Base-by-base conservation (phyloP, 73 alveolate genomes). In the Paramecium sonneborni region DNA sequence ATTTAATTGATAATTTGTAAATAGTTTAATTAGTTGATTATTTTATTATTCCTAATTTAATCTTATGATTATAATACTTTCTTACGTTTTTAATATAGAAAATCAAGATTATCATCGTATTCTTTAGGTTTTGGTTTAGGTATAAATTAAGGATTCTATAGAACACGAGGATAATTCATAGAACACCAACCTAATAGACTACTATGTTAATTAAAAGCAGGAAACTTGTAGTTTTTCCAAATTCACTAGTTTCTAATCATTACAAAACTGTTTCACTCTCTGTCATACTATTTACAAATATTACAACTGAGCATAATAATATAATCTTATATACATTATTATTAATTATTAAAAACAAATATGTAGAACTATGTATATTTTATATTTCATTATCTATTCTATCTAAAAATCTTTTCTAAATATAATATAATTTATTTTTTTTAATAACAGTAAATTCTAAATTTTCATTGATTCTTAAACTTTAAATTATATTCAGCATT, bases 101-200 rank as follows among this genome's bases (percentile, higher is more conserved):
- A 86, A 21, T 86, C 93, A 30, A 86, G 62, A 23, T 86, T 72
- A 21, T 72, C 85, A 20, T 72, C 88, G n/a, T 86, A 72, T 57
- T 58, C 88, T 58, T 67, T 86, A 8, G 93, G 93, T n/a, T 26
- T 38, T 0, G 93, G 93, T 20, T 86, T 86, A 9, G 93, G 93
- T 76, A 86, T 86, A 67, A 86, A 86, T 32, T 38, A 68, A n/a
- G 93, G 93, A 86, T 86, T 86, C 24, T 58, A 62, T 1, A 86
- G 62, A 21, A 86, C 88, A 34, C 76, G 70, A 56, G 93, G 93
- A 38, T 86, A 86, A 62, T 86, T 86, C 93, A 86, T 86, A 12
- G 93, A 56, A 28, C 88, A 67, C 93, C 93, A 86, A 57, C 93
- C 88, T 32, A 86, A 26, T 34, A 86, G 85, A n/a, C 86, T 56